Conservation (phyloP, 2,329 filamentous ascomycete genomes). For the Blastomyces emzantsi region DNA sequence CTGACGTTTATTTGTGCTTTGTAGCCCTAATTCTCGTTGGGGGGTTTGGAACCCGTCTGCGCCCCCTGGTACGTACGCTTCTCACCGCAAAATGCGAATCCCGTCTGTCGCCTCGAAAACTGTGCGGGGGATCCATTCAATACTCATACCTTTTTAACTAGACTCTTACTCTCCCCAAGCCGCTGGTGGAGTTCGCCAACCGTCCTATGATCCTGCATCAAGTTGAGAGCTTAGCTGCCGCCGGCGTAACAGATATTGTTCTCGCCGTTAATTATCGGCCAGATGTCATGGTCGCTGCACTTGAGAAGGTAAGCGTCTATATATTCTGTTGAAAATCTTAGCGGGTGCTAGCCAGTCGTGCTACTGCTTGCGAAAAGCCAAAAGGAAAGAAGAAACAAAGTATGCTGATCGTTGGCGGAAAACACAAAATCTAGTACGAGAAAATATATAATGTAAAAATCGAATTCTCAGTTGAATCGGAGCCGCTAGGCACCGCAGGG, state of each 20-base stretch:
- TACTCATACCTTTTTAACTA: slow-evolving; percentile 31
- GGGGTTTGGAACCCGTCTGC: slow-evolving; percentile 95
- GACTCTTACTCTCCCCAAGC: slow-evolving; percentile 96
- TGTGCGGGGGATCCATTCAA: too few species aligned
- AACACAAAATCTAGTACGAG: slow-evolving; percentile 57
- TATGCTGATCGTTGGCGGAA: slow-evolving; percentile 2
- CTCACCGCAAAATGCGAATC: background rate
- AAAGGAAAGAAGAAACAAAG: background rate
- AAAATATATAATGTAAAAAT: slow-evolving; percentile 88
- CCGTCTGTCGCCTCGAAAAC: background rate
- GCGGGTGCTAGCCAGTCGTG: too few species aligned
- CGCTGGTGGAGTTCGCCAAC: slow-evolving; percentile 96
- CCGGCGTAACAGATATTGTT: slow-evolving; percentile 94
- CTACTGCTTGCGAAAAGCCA: background rate
- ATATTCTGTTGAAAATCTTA: background rate
- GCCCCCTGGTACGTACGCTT: slow-evolving; percentile 66
- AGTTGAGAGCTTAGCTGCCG: slow-evolving; percentile 85
- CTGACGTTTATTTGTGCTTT: slow-evolving; percentile 15
- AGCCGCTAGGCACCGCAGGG: slow-evolving; percentile 89
- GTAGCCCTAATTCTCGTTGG: slow-evolving; percentile 96
- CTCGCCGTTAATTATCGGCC: slow-evolving; percentile 98
- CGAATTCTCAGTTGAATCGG: slow-evolving; percentile 91
- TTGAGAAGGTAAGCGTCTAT: slow-evolving; percentile 60
- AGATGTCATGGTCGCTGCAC: slow-evolving; percentile 90
- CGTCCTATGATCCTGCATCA: slow-evolving; percentile 99